Evolutionary conservation across 2,329 filamentous ascomycete species (phyloP).

Genomic region (Verticillium klebahnii): DNA sequence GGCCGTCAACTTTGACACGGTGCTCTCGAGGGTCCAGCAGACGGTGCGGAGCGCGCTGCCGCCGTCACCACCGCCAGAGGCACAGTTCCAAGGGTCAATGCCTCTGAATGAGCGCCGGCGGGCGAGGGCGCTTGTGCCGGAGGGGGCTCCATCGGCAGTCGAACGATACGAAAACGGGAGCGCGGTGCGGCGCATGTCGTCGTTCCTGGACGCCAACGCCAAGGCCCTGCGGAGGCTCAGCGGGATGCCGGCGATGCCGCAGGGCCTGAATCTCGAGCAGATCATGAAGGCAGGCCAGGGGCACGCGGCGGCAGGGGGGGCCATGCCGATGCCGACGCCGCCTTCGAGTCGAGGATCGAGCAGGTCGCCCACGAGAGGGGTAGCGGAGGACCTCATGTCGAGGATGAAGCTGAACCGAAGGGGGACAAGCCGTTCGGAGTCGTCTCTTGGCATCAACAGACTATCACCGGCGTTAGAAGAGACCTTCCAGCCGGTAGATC

Average conservation of each 20-base stretch:
- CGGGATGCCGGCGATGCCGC: constrained; percentile 24
- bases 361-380: constrained; percentile 16
- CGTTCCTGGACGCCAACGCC: constrained; percentile 37
- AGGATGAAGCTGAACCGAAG: constrained; percentile 13
- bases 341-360: constrained; percentile 27
- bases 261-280: constrained; percentile 24
- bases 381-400: constrained; percentile 6
- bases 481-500: constrained; percentile 21
- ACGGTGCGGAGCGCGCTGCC: constrained; percentile 19
- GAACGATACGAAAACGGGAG: constrained; percentile 35
- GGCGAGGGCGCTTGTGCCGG: constrained; percentile 30
- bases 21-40: constrained; percentile 37
- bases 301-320: constrained; percentile 3
- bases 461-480: neutral
- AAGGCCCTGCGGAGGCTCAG: constrained; percentile 36
- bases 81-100: neutral
- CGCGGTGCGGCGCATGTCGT: constrained; percentile 39
- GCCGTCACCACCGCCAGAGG: constrained; percentile 14
- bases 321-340: constrained; percentile 18
- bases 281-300: constrained; percentile 18
- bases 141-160: constrained; percentile 29
- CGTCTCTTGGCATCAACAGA: neutral
- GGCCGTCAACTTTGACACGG: constrained; percentile 38
- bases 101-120: constrained; percentile 26
- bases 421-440: constrained; percentile 9